Evolutionary conservation across 495 filamentous ascomycete species (phyloP).

Genomic region (Aspergillus avenaceus): DNA sequence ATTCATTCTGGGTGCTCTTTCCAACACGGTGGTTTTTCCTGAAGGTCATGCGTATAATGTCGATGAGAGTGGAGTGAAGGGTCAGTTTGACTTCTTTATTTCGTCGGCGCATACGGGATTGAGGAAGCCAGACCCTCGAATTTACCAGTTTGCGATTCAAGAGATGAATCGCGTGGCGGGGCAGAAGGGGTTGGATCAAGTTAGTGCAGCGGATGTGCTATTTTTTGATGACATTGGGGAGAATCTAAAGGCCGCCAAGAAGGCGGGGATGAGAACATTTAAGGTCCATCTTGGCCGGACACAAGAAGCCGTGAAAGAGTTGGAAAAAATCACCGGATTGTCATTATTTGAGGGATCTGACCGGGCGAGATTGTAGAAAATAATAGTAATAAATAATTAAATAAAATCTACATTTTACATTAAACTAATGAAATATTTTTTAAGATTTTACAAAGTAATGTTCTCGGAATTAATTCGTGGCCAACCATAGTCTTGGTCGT

Average conservation of each 20-base stretch:
- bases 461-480: not conserved
- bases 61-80: slow-evolving; percentile 45
- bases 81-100: slow-evolving; percentile 77
- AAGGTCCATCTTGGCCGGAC: slow-evolving; percentile 77
- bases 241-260: slow-evolving; percentile 80
- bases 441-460: too few species aligned
- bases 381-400: not conserved
- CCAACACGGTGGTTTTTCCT: slow-evolving; percentile 84
- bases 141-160: slow-evolving; percentile 70
- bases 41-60: slow-evolving; percentile 54
- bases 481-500: slow-evolving; percentile 31
- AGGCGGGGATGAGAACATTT: slow-evolving; percentile 73
- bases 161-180: slow-evolving; percentile 58
- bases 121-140: slow-evolving; percentile 78
- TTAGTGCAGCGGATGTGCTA: slow-evolving; percentile 65
- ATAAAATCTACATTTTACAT: slow-evolving; percentile 2
- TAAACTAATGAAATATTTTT: not conserved
- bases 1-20: slow-evolving; percentile 76
- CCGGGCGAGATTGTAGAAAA: slow-evolving; percentile 34
- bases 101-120: slow-evolving; percentile 81
- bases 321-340: slow-evolving; percentile 58
- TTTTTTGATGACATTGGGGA: slow-evolving; percentile 96
- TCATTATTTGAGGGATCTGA: slow-evolving; percentile 44
- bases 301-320: slow-evolving; percentile 67
- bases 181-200: slow-evolving; percentile 47